Base-by-base conservation (phyloP, 768 basidiomycete genomes). In the Ramaria rubella region DNA sequence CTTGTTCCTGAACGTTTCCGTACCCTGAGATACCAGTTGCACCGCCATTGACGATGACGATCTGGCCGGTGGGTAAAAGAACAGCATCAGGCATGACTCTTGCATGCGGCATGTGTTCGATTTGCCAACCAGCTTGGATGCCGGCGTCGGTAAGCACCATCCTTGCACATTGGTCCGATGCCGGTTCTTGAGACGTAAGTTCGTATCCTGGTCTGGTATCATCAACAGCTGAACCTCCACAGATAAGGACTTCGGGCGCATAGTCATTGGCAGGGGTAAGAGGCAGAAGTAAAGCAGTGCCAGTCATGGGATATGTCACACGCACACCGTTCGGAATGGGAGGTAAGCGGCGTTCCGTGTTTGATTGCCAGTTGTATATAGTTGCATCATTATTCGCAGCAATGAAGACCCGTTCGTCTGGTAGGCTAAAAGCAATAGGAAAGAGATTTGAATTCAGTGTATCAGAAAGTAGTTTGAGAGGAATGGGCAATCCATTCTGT, bases 401-500 rank as follows among this genome's bases (percentile, higher is more conserved):
- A 52, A 91, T 76, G 67, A 90, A 90, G 3, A 90, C 61, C 24
- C 67, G 80, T 9, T 84, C 85, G 60, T 87, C 79, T 15, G 89
- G 85, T 40, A 91, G 78, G 40, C 75, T 63, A 62, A 90, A 86
- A 12, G 82, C 84, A 58, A 88, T 84, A 1, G 87, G 87, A 60
- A 91, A 91, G 24, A 91, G 75, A 66, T 91, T 91, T n/a, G 89
- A 82, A 64, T 84, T 86, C 58, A 91, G 73, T 3, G 89, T 89
- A 56, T 83, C 79, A 58, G 75, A 73, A 15, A 91, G 72, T 67
- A 90, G 90, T 26, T 73, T 74, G 19, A 86, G 61, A n/a, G 69
- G 64, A 38, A 90, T 78, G 2, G 86, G 84, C 61, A 86, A 61
- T 45, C 90, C 89, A 42, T 82, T 80, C 3, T 79, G 83, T 15